Percentiles rank a stretch among this genome's conserved stretches.
phyloP scores from a whole-genome alignment of 2,329 filamentous ascomycete genomes.

The Amesomyces nigricolor region DNA sequence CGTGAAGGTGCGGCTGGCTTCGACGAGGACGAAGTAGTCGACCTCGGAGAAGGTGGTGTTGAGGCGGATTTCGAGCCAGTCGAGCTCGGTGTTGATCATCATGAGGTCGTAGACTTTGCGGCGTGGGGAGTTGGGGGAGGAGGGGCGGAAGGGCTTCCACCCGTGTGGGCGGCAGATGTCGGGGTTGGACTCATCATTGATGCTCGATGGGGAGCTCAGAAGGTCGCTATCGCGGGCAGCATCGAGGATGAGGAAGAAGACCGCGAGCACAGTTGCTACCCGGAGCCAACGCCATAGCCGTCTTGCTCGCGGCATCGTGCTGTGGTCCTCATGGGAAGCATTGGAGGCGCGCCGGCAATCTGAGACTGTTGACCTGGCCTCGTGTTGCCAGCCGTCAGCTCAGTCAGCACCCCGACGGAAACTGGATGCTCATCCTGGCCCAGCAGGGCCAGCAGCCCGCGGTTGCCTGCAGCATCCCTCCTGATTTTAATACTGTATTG shows the following conservation, averaged over 20 bases:
- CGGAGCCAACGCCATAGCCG: constrained; percentile 16
- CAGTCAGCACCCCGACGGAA: too few relatives aligned
- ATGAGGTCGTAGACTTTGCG: constrained; percentile 55
- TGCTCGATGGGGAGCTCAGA: background rate
- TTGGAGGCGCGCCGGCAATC: background rate
- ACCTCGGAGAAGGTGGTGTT: constrained; percentile 52
- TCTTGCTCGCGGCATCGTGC: constrained; percentile 7
- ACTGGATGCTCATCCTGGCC: too few relatives aligned
- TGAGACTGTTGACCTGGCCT: background rate
- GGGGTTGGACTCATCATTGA: background rate
- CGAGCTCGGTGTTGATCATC: constrained; percentile 58
- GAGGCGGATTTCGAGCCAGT: constrained; percentile 60
- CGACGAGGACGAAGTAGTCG: constrained; percentile 61
- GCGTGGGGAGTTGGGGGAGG: constrained; percentile 8
- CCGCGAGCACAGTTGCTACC: constrained; percentile 6
- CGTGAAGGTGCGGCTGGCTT: constrained; percentile 54
- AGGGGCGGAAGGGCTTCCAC: constrained; percentile 32
- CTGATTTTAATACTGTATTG: too few relatives aligned
- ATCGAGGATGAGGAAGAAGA: constrained; percentile 15
- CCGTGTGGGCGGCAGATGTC: constrained; percentile 35
- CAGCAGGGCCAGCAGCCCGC: background rate
- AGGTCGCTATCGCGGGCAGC: background rate
- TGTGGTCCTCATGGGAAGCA: background rate
- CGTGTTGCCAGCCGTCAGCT: background rate
- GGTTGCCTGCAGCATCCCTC: background rate